Evolutionary conservation across 768 basidiomycete species (phyloP), one percentile per base, ranked within the genome.

Genomic region (Butyriboletus loyo): DNA sequence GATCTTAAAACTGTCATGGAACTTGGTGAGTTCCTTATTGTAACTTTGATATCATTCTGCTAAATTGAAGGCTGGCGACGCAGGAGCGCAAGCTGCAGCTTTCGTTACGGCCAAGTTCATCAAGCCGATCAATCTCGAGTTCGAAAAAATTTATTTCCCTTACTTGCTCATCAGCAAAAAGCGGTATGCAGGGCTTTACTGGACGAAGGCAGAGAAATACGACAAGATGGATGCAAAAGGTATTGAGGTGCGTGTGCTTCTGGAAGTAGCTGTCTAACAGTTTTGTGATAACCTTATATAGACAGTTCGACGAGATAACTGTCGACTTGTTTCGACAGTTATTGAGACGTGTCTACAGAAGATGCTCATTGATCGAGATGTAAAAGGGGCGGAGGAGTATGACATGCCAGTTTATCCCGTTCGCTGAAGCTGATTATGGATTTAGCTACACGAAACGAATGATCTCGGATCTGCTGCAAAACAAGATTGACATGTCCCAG

Each of bases 141-240:
- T 99, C 72, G 97, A 99, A 68, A 98, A 99, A 68, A 95, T 98
- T 6, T 99, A 99, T 72, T 98, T 89, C 69, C 97, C 97, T 5
- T 99, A 98, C 70, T 72, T 99, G 49, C 85, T 99, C 44, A 99
- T 99, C 72, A 98, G 77, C 79, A 99, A 99, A 74, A 99, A 99
- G 73, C 86, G 97, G 40, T 99, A 99, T 70, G 97, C 97, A 2
- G 97, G 97, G 7, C 73, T 98, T 52, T 98, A 99, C 67, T 99
- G 97, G 97, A 98, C 97, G 2, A 86, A 83, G 57, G 75, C 87
- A 13, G 95, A 98, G 37, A 97, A 93, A 66, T 96, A 90, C 61
- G 97, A 99, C 71, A 98, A 98, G 74, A 98, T 98, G 97, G 97
- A 99, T 61, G 89, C 96, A 2, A 99, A 99, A 74, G 97, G 97